Percentiles rank a stretch among this genome's conserved stretches.
Evolutionary conservation across 2,329 filamentous ascomycete species (phyloP).

Genomic region (Diaporthe australafricana): DNA sequence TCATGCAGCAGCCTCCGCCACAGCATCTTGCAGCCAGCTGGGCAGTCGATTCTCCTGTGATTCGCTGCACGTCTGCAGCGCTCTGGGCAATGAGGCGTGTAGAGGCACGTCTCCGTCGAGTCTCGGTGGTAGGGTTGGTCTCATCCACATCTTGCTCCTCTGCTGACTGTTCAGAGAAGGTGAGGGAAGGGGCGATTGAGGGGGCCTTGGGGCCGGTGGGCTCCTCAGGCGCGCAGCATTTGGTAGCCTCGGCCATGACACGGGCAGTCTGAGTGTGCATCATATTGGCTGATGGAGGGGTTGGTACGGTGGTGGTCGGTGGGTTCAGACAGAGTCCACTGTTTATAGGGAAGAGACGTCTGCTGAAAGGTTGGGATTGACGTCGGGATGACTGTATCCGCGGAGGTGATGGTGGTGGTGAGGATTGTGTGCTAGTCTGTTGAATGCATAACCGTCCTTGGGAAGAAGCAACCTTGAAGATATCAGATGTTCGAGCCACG

Average conservation of each 20-base stretch:
- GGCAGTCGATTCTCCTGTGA: conserved; percentile 73
- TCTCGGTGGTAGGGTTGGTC: conserved; percentile 55
- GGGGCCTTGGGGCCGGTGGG: conserved; percentile 49
- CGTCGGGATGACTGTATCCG: background rate
- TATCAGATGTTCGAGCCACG: conserved; percentile 32
- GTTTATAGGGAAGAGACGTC: background rate
- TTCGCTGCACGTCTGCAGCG: conserved; percentile 70
- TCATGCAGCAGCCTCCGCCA: conserved; percentile 73
- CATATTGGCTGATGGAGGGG: conserved; percentile 47
- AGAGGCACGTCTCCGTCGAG: conserved; percentile 72
- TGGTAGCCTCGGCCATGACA: conserved; percentile 49
- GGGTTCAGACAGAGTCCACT: conserved; percentile 3
- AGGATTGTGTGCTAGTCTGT: conserved; percentile 5
- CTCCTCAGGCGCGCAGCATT: conserved; percentile 51
- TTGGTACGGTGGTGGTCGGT: conserved; percentile 39
- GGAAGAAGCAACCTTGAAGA: conserved; percentile 4
- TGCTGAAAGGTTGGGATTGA: conserved; percentile 34
- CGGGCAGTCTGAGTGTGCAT: conserved; percentile 53
- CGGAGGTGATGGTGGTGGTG: background rate
- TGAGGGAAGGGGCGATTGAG: conserved; percentile 70
- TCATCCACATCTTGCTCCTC: conserved; percentile 67
- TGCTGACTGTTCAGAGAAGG: conserved; percentile 68
- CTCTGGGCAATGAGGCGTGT: conserved; percentile 75
- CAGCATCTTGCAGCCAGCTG: conserved; percentile 73
- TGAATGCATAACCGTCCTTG: conserved; percentile 27